phyloP scores from a whole-genome alignment of 2,329 filamentous ascomycete genomes.

The Bisporella sp. region DNA sequence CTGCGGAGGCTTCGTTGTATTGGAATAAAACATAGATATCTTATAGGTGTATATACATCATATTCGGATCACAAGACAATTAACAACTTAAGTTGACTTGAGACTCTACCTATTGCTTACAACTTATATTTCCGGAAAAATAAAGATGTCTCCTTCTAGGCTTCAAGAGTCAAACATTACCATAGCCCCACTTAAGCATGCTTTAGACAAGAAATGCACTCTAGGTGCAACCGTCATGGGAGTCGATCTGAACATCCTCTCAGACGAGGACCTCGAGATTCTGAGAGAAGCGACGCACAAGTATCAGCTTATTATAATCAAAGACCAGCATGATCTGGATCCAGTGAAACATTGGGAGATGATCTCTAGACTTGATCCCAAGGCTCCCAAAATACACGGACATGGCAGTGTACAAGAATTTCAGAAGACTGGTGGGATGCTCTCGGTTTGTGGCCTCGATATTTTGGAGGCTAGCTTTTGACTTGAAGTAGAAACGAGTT shows the following conservation, averaged over 20 bases:
- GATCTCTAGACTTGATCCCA: slow-evolving; percentile 35
- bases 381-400: slow-evolving; percentile 33
- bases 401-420: slow-evolving; percentile 36
- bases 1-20: no score
- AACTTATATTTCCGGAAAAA: no score
- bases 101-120: no score
- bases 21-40: no score
- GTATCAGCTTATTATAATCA: slow-evolving; percentile 37
- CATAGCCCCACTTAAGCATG: slow-evolving; percentile 14
- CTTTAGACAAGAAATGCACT: slow-evolving; percentile 21
- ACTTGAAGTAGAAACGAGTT: slow-evolving; percentile 24
- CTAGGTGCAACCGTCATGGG: slow-evolving; percentile 31
- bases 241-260: slow-evolving; percentile 32
- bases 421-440: slow-evolving; percentile 32
- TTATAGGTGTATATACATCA: no score
- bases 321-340: slow-evolving; percentile 33
- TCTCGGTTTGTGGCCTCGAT: slow-evolving; percentile 23
- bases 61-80: no score
- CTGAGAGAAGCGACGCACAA: slow-evolving; percentile 35
- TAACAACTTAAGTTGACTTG: no score
- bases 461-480: not conserved
- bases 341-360: slow-evolving; percentile 40
- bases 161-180: slow-evolving; percentile 7
- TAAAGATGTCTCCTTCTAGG: slow-evolving; percentile 14
- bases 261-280: slow-evolving; percentile 30